phyloP scores from a whole-genome alignment of 345 rosid species.

The Combretum micranthum region DNA sequence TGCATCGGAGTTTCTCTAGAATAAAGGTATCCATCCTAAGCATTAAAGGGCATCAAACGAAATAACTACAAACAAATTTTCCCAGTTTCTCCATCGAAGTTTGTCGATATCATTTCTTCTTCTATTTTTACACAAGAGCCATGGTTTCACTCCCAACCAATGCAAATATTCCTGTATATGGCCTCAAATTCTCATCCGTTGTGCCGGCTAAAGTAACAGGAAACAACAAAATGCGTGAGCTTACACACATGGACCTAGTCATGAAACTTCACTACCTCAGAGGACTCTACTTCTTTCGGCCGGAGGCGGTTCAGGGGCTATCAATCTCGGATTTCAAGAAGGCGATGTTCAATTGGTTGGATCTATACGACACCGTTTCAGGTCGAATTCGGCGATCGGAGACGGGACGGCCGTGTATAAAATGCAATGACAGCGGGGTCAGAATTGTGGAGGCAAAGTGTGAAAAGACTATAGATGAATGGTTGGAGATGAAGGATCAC shows the following conservation, averaged over 20 bases:
- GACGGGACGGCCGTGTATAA: constrained; percentile 44
- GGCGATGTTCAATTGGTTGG: constrained; percentile 37
- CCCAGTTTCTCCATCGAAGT: too few relatives aligned
- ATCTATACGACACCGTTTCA: constrained; percentile 19
- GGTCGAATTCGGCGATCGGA: constrained; percentile 57
- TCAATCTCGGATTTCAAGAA: constrained; percentile 31
- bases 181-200: constrained; percentile 41
- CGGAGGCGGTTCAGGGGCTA: constrained; percentile 28
- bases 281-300: constrained; percentile 51
- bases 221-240: constrained; percentile 26
- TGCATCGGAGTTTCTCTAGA: too few relatives aligned
- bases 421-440: constrained; percentile 76
- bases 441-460: constrained; percentile 49
- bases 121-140: too few relatives aligned
- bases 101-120: too few relatives aligned
- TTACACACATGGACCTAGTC: constrained; percentile 55
- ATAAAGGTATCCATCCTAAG: too few relatives aligned
- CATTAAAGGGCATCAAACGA: too few relatives aligned
- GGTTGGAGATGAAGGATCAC: constrained; percentile 22
- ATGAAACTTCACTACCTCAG: constrained; percentile 69
- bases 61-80: too few relatives aligned
- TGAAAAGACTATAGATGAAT: constrained; percentile 44
- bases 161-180: constrained; percentile 14
- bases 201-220: constrained; percentile 52
- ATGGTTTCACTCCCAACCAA: background rate